Conservation (phyloP, 805 yeast species). For the Pichia paraexigua region DNA sequence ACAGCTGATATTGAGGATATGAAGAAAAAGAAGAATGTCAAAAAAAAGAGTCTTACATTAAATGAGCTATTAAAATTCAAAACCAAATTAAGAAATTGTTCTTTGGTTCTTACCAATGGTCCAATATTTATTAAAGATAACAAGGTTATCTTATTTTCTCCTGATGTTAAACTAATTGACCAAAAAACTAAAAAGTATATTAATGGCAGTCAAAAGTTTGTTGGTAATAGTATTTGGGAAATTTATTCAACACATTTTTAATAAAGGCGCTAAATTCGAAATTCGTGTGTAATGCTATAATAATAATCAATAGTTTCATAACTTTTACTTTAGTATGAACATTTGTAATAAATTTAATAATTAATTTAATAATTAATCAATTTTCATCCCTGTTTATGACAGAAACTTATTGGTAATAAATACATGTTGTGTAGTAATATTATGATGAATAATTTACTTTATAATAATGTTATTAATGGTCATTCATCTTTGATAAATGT, state of each 20-base stretch:
- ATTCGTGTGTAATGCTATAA: no score
- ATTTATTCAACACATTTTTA: conserved; percentile 6
- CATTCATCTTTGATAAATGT: background rate
- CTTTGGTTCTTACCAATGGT: conserved; percentile 3
- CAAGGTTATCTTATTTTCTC: conserved; percentile 4
- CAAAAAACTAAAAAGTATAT: conserved; percentile 1
- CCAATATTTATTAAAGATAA: conserved; percentile 5
- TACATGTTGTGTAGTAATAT: no score
- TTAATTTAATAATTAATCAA: no score
- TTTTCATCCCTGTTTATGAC: no score
- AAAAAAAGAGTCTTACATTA: no score
- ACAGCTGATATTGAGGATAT: background rate
- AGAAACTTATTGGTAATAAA: no score
- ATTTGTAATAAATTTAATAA: no score
- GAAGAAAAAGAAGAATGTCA: no score
- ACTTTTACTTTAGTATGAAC: no score
- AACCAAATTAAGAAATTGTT: background rate
- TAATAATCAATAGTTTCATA: no score
- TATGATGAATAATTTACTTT: no score
- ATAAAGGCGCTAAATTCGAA: no score
- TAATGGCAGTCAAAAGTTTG: background rate
- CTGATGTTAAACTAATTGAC: conserved; percentile 10
- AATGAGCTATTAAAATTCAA: background rate
- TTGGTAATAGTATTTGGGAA: conserved; percentile 11
- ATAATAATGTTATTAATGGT: background rate